Conservation (phyloP, 306 rosid genomes). For the Acacia melanoxylon region DNA sequence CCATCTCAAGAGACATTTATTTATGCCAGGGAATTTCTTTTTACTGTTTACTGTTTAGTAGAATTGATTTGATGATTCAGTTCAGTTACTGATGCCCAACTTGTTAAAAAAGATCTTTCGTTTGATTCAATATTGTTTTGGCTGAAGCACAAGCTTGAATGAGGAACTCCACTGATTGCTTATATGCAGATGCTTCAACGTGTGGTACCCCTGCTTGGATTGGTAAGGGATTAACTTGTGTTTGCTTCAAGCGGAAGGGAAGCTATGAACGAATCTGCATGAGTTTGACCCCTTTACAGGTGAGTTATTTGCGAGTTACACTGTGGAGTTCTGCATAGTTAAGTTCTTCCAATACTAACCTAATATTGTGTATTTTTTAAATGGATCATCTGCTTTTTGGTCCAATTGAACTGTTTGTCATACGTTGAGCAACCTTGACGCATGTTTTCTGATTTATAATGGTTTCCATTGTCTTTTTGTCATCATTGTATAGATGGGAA, state of each 20-base stretch:
- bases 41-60: neutral
- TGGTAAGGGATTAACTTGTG: constrained; percentile 84
- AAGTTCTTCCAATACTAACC: neutral
- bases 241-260: constrained; percentile 89
- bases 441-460: neutral
- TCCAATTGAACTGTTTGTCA: constrained; percentile 4
- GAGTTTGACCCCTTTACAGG: constrained; percentile 78
- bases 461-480: neutral
- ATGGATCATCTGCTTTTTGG: neutral
- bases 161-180: constrained; percentile 40
- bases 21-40: constrained; percentile 19
- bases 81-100: neutral
- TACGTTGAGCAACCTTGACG: neutral
- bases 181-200: constrained; percentile 60
- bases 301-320: constrained; percentile 19
- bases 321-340: neutral
- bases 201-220: constrained; percentile 74
- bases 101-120: neutral
- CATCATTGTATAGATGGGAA: neutral
- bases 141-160: constrained; percentile 27
- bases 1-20: constrained; percentile 13
- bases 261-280: constrained; percentile 59
- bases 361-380: neutral
- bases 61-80: neutral
- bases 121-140: constrained; percentile 8